Base-by-base conservation (phyloP, 2,329 filamentous ascomycete species). In the Talaromyces sp. region DNA sequence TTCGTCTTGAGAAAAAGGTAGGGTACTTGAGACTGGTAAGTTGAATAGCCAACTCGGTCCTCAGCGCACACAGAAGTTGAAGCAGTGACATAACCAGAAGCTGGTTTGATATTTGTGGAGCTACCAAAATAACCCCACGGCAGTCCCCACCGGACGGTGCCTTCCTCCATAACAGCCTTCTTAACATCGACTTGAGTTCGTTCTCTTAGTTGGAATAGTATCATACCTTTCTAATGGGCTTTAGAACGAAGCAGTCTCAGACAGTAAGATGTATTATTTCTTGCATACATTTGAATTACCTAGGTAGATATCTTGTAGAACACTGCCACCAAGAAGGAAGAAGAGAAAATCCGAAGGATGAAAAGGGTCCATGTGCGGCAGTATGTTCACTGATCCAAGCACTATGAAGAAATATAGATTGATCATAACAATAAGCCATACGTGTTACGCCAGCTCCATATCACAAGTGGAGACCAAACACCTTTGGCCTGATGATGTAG, bases 71-170 rank as follows among this genome's bases (percentile, higher is more conserved):
- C 31, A 37, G n/a, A 28, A 39, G 21, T 40, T 52, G 57, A 59
- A 50, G 57, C 40, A 37, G 42, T 59, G 40, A 59, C 57, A 48
- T 58, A 35, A 58, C 12, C 56, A 58, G 35, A 40, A 35, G 14
- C 56, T 48, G 25, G 25, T 16, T 52, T 60, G 58, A 60, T 52
- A 52, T 60, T 59, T 60, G 58, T 60, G 58, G 58, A 60, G 44
- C 42, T 8, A 37, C 31, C 57, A 35, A 54, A 42, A 42, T 16
- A 46, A 48, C 58, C 58, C 58, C 58, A 60, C 58, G 58, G 23
- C 21, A 31, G 46, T 37, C 46, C 44, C 46, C 46, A 50, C 46
- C 8, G 25, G 5, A 6, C 6, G 28, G 6, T 28, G 28, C 28
- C 28, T 28, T 28, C 28, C 28, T 28, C 28, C 28, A 3, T 28